Conservation (phyloP, 2,329 filamentous ascomycete genomes). For the Fusarium sp. region DNA sequence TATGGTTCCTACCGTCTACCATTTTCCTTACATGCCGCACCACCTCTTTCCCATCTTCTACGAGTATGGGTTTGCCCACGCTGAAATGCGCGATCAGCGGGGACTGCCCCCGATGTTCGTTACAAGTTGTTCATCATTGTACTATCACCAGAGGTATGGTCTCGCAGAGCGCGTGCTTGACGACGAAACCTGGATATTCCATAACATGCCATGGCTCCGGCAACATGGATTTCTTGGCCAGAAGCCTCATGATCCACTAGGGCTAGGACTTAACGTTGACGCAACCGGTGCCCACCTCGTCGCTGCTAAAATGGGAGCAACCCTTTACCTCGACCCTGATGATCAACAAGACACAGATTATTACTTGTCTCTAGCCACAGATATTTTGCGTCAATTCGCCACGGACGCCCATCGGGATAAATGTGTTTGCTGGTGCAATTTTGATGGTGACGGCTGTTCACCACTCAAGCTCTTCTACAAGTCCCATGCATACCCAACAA, state of each 20-base stretch:
- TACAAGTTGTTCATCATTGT: accelerated
- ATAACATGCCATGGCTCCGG: background rate
- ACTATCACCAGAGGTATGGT: accelerated
- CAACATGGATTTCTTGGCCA: background rate
- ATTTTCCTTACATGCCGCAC: background rate
- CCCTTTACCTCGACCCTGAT: accelerated
- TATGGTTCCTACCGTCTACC: background rate
- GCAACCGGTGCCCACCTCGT: background rate
- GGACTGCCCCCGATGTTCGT: background rate
- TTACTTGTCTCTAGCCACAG: background rate
- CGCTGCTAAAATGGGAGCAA: background rate
- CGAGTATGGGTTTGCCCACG: background rate
- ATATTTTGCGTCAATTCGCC: background rate
- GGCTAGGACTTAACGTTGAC: background rate
- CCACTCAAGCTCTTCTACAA: conserved; percentile 1
- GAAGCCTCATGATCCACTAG: background rate
- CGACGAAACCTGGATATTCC: accelerated
- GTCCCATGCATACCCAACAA: background rate
- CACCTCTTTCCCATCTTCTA: background rate
- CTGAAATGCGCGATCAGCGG: background rate
- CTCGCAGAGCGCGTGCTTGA: background rate
- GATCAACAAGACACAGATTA: background rate
- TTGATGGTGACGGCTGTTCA: background rate
- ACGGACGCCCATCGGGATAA: background rate
- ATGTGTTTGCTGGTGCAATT: background rate